Percentiles rank a stretch among this genome's conserved stretches.
phyloP scores from a whole-genome alignment of 345 rosid genomes.

The Corymbia maculata region DNA sequence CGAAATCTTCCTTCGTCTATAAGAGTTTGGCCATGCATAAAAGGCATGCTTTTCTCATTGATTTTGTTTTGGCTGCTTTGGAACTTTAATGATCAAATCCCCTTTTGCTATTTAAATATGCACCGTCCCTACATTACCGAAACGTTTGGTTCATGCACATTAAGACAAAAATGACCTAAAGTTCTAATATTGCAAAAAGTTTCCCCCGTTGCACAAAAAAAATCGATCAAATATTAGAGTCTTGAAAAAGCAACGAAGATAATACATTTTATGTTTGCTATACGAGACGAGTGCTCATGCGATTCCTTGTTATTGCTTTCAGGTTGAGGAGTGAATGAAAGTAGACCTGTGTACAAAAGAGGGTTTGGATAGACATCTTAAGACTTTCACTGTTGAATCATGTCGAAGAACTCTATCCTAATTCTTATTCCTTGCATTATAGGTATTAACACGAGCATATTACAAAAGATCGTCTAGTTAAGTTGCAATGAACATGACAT shows the following conservation, averaged over 20 bases:
- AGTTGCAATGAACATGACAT: not conserved
- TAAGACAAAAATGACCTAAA: too few species aligned
- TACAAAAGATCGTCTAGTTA: not conserved
- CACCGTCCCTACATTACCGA: not conserved
- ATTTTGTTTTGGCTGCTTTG: not conserved
- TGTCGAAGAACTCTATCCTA: too few species aligned
- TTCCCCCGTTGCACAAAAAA: not conserved
- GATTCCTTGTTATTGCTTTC: not conserved
- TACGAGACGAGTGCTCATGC: not conserved
- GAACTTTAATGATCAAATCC: not conserved
- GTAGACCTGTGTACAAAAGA: not conserved
- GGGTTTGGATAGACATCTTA: not conserved
- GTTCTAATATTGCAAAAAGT: not conserved
- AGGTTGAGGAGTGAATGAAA: not conserved
- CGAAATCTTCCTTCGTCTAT: not conserved
- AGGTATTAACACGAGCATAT: not conserved
- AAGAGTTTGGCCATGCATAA: not conserved
- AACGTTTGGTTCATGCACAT: not conserved
- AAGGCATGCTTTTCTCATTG: not conserved
- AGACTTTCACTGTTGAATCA: not conserved
- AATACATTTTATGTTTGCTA: not conserved
- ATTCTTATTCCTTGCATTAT: not conserved
- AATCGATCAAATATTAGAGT: not conserved
- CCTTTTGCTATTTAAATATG: not conserved
- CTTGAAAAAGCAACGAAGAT: too few species aligned